phyloP scores from a whole-genome alignment of 768 basidiomycete species.

The Podaxis sp. region DNA sequence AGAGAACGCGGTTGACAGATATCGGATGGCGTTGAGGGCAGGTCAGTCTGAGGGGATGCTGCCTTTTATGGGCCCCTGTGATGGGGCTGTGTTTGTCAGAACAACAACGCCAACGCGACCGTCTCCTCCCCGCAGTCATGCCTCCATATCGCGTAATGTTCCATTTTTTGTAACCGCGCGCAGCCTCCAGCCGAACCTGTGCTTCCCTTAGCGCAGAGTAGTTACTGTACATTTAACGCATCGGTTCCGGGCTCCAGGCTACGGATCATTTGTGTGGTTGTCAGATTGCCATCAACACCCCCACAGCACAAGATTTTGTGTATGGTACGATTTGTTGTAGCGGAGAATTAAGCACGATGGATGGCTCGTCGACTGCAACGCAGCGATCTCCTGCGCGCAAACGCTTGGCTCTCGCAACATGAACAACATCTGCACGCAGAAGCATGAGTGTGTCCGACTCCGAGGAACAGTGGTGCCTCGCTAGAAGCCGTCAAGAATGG shows the following conservation, averaged over 20 bases:
- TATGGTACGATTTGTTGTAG: conserved; percentile 6
- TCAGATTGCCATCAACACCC: too few relatives aligned
- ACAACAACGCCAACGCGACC: neutral
- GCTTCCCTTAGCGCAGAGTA: neutral
- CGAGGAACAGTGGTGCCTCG: neutral
- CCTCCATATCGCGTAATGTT: neutral
- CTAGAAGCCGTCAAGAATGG: neutral
- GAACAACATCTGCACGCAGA: neutral
- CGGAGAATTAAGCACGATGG: neutral
- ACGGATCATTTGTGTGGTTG: neutral
- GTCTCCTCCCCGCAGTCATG: neutral
- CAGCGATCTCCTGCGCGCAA: neutral
- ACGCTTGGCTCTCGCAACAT: neutral
- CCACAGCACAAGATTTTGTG: neutral
- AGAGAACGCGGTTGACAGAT: neutral
- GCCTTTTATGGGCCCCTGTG: conserved; percentile 6
- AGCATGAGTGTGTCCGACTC: neutral
- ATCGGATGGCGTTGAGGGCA: conserved; percentile 16
- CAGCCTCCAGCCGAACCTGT: neutral
- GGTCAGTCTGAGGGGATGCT: neutral
- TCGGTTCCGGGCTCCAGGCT: neutral
- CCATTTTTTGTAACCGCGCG: neutral
- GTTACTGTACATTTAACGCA: neutral
- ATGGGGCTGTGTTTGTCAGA: conserved; percentile 11
- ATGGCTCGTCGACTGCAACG: neutral